Conservation (phyloP, 352 stramenopile species). For the Blastocystis sp. region DNA sequence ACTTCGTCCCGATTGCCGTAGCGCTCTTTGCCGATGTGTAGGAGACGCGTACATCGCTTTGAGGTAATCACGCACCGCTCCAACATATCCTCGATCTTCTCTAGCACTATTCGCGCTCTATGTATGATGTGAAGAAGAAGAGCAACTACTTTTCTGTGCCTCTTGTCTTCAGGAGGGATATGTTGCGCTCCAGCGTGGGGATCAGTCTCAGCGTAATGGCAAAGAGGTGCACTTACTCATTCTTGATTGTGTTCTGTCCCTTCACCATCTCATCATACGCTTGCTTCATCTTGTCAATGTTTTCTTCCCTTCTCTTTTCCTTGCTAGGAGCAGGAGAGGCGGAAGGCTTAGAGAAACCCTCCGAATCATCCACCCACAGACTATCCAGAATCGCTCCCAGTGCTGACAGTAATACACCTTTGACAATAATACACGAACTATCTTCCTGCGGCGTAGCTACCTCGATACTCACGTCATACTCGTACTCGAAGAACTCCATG, state of each 20-base stretch:
- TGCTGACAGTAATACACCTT: not conserved
- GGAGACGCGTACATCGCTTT: slow-evolving; percentile 22
- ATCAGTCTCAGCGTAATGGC: not conserved
- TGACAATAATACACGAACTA: not conserved
- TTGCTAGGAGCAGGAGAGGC: not conserved
- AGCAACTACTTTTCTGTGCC: slow-evolving; percentile 10
- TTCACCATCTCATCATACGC: slow-evolving; percentile 1
- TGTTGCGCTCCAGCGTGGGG: slow-evolving; percentile 45
- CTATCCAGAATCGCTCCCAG: slow-evolving; percentile 22
- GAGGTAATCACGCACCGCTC: slow-evolving; percentile 30
- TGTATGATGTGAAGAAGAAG: not conserved
- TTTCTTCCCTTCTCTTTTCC: not conserved
- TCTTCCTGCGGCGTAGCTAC: not conserved
- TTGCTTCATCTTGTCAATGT: not conserved
- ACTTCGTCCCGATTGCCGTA: not conserved
- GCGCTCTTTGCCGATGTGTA: slow-evolving; percentile 20
- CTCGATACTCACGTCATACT: slow-evolving; percentile 21
- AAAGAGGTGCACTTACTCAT: not conserved
- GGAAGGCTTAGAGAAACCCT: not conserved
- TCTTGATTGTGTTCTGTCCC: not conserved
- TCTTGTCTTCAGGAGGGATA: not conserved
- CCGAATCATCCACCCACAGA: not conserved
- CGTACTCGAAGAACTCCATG: slow-evolving; percentile 44
- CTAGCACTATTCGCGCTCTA: slow-evolving; percentile 31
- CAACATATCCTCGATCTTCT: slow-evolving; percentile 56